Evolutionary conservation across 2,329 filamentous ascomycete species (phyloP).

Genomic region (Beauveria caledonica): DNA sequence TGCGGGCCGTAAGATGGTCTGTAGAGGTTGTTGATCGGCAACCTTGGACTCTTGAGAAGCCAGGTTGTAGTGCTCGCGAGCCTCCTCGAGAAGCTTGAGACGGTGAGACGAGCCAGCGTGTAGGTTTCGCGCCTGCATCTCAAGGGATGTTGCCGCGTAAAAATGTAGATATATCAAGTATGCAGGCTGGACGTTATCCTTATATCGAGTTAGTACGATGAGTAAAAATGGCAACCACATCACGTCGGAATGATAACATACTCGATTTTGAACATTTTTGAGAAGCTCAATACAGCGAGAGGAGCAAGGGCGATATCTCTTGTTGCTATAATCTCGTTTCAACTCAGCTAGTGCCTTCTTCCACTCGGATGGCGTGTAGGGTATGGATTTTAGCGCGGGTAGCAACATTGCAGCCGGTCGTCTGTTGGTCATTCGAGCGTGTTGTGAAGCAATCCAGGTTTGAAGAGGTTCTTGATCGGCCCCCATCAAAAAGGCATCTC

Average conservation of each 20-base stretch:
- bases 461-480: not conserved
- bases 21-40: slow-evolving; percentile 33
- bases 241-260: slow-evolving; percentile 21
- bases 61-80: slow-evolving; percentile 42
- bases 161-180: slow-evolving; percentile 53
- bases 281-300: slow-evolving; percentile 45
- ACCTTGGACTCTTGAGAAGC: slow-evolving; percentile 39
- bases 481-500: not conserved
- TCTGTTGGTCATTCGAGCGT: slow-evolving; percentile 5
- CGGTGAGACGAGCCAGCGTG: slow-evolving; percentile 38
- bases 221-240: not conserved
- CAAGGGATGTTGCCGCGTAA: slow-evolving; percentile 52
- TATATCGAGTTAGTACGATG: not conserved
- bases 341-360: slow-evolving; percentile 41
- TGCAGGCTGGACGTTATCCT: slow-evolving; percentile 39
- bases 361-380: slow-evolving; percentile 43
- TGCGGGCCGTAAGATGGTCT: slow-evolving; percentile 30
- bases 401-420: slow-evolving; percentile 13
- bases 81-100: slow-evolving; percentile 40
- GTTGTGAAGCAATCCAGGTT: slow-evolving; percentile 9
- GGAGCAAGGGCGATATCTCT: slow-evolving; percentile 45
- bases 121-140: slow-evolving; percentile 45
- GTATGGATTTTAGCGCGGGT: slow-evolving; percentile 24
- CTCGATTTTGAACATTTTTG: slow-evolving; percentile 36
- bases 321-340: slow-evolving; percentile 44